Base-by-base conservation (phyloP, 2,329 filamentous ascomycete genomes). In the Paraconiothyrium brasiliense region DNA sequence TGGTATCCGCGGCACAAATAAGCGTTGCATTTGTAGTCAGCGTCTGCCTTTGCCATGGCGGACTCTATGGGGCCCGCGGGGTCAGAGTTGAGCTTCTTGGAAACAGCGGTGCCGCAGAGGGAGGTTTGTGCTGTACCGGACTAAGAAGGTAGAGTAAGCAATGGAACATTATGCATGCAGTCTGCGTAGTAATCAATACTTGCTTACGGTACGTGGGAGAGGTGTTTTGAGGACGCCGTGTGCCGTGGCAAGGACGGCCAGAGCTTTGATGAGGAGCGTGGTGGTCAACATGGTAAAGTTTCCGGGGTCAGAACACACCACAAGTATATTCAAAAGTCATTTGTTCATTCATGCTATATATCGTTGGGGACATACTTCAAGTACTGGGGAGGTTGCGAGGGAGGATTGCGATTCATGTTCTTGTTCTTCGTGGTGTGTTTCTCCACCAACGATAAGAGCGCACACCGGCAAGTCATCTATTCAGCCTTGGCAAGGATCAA, bases 1-100 rank as follows among this genome's bases (percentile, higher is more conserved):
- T 85, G 81, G 78, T 81, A 83, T 57, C 84, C 84, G 73, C 85
- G 84, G 82, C 83, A 85, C 58, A 84, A 76, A 77, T 78, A 83
- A 64, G 83, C 74, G 65, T 84, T 74, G 69, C 83, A 85, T 39
- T 73, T 72, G 9, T 69, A 58, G 37, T 14, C 24, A 3, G 35
- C 30, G 24, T 51, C 47, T 30, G 46, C 39, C 16, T 43, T 44
- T 5, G 46, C 48, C 13, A 52, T 14, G 13, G 56, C 56, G 37
- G 44, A 52, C 32, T 58, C 48, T n/a, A 58, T 58, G 30, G 56
- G 56, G 14, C 47, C 56, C 7, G 48, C 47, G 22, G 47, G 46
- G 39, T 52, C 56, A 7, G 27, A 43, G 22, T 43, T 43, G 11
- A 58, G 16, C 14, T 58, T 52, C 4, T 34, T 46, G 16, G 48